Evolutionary conservation across 305 asterid genomes (phyloP).

Genomic region (Fraxinus baroniana): DNA sequence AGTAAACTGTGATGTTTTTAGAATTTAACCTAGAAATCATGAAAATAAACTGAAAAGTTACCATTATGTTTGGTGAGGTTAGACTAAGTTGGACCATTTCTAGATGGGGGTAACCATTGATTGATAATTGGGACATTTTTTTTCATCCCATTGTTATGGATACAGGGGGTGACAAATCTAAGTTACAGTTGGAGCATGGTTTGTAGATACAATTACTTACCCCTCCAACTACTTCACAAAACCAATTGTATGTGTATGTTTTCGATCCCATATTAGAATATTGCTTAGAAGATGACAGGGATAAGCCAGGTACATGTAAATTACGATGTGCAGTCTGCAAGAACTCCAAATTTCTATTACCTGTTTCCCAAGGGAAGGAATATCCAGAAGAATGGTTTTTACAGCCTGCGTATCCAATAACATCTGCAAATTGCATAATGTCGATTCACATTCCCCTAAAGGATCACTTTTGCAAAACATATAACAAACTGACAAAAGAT

Average conservation of each 20-base stretch:
- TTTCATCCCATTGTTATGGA: neutral
- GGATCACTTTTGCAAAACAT: conserved; percentile 8
- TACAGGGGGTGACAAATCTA: neutral
- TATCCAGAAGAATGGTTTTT: conserved; percentile 88
- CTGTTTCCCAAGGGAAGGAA: conserved; percentile 94
- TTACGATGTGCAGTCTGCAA: neutral
- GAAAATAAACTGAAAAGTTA: neutral
- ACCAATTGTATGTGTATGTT: neutral
- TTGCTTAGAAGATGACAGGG: conserved; percentile 4
- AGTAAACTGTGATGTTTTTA: neutral
- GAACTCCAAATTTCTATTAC: conserved; percentile 33
- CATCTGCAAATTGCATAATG: conserved; percentile 61
- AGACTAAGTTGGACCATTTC: neutral
- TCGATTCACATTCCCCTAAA: neutral
- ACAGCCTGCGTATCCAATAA: conserved; percentile 96
- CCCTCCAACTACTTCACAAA: neutral
- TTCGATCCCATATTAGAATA: neutral
- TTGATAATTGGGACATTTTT: neutral
- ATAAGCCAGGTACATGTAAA: neutral
- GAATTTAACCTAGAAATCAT: neutral
- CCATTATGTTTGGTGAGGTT: neutral
- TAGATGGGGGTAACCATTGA: neutral
- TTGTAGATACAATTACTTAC: neutral
- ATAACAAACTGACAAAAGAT: conserved; percentile 14
- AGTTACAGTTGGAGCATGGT: neutral